Evolutionary conservation across 177 flowering plant species (phyloP), one percentile per base, ranked within the genome.

Genomic region (Vitis hybrid): DNA sequence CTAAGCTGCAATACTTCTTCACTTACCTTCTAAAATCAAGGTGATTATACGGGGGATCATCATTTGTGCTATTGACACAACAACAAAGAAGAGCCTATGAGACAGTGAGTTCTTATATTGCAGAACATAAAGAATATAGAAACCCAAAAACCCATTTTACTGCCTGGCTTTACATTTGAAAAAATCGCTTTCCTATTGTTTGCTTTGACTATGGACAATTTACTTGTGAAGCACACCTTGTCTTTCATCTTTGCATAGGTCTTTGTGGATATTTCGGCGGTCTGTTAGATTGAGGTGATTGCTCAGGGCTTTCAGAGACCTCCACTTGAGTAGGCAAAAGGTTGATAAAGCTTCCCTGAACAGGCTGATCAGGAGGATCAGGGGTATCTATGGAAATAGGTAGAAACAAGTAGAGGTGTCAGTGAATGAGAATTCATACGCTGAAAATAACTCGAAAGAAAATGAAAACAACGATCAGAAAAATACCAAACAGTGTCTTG

Each of bases 401-500:
- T 6, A 11, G 15, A 17, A 15, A 61, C n/a, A 15, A 61, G 10
- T 12, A 57, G 33, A 24, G 19, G 31, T 64, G 17, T 60, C 69
- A 20, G 51, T 24, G 6, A 56, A 20, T 51, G 47, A 68, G 61
- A 60, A 71, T 51, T 22, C 14, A 68, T 38, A 54, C 20, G 24
- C 31, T 2, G 5, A 8, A 22, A 33, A 56, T 12, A 38, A 24
- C 53, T 17, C 51, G 15, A 13, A 55, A n/a, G 20, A 47, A 51
- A 14, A 19, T 53, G 5, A 17, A 59, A 12, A 38, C 28, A 12
- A 11, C 20, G 2, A n/a, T 62, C 11, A 22, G 61, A 51, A 11
- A 24, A 70, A n/a, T 79, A 87, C 90, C 90, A 68, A 87, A 87
- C 64, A 87, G 24, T 11, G 89, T 64, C 75, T 82, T 87, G 49